Evolutionary conservation across 306 rosid genomes (phyloP).

Genomic region (Canavalia ensiformis): DNA sequence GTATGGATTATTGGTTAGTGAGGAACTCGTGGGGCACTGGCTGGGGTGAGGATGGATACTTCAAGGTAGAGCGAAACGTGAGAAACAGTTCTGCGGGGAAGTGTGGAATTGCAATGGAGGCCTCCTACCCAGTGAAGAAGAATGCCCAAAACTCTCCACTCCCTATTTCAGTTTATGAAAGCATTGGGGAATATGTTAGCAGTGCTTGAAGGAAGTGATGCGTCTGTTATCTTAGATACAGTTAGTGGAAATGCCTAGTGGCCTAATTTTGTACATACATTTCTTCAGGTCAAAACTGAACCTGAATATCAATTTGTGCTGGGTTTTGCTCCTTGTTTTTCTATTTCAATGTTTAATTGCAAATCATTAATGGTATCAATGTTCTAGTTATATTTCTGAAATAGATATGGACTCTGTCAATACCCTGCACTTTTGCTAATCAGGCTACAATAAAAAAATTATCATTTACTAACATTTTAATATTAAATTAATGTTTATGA

Average conservation of each 20-base stretch:
- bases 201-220: conserved; percentile 51
- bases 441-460: too few relatives aligned
- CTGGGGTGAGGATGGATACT: conserved; percentile 94
- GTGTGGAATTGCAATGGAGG: conserved; percentile 84
- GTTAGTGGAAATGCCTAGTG: conserved; percentile 23
- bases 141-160: conserved; percentile 48
- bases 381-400: conserved; percentile 11
- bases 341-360: conserved; percentile 40
- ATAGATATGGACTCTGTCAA: not conserved
- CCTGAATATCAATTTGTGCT: conserved; percentile 36
- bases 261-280: conserved; percentile 47
- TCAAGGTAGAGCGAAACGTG: conserved; percentile 78
- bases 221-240: not conserved
- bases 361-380: conserved; percentile 24
- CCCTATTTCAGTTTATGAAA: conserved; percentile 29
- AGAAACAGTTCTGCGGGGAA: conserved; percentile 55
- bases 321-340: conserved; percentile 40
- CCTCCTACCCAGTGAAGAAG: conserved; percentile 86
- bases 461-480: too few relatives aligned
- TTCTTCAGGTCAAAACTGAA: conserved; percentile 36
- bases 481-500: too few relatives aligned
- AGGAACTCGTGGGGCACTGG: conserved; percentile 93
- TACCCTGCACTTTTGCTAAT: not conserved
- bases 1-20: conserved; percentile 88
- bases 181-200: conserved; percentile 51